These are phyloP conservation scores for Coffea eugenioides DNA, from an alignment of 257 asterid genomes.

Conservation along the genomic window DNA sequence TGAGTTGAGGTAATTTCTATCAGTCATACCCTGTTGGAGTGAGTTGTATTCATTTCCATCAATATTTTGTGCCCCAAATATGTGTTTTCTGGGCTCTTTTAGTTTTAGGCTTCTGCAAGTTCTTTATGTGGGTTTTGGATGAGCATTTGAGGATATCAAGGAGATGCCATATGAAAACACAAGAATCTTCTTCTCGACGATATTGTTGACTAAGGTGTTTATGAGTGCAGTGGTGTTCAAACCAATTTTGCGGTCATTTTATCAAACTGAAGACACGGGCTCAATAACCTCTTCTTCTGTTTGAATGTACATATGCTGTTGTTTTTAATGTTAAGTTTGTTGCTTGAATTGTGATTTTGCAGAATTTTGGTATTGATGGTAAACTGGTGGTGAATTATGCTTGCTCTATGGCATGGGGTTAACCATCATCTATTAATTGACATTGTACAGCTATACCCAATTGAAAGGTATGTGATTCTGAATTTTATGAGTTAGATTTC, in stretches of 20 bases:
- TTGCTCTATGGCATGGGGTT: slow-evolving; percentile 99
- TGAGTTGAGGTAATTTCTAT: not conserved
- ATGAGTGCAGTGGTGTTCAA: not conserved
- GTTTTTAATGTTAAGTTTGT: not conserved
- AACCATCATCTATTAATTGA: slow-evolving; percentile 24
- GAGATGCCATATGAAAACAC: not conserved
- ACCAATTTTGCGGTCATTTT: not conserved
- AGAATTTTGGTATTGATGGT: slow-evolving; percentile 94
- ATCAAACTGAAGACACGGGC: not conserved
- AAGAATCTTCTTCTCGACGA: not conserved
- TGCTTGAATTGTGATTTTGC: slow-evolving; percentile 28
- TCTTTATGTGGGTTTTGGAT: not conserved
- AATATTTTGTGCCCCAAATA: not conserved
- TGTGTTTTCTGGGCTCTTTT: too few species aligned
- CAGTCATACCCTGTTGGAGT: not conserved
- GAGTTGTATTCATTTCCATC: not conserved
- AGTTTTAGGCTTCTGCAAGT: too few species aligned
- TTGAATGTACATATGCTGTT: not conserved
- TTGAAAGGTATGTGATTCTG: not conserved
- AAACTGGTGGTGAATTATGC: slow-evolving; percentile 93
- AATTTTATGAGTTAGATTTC: not conserved
- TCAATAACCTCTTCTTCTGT: not conserved
- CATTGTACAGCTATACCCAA: not conserved
- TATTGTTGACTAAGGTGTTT: not conserved
- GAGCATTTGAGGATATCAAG: not conserved